Conservation (phyloP, 108 stramenopile genomes). For the Asterionellopsis glacialis region DNA sequence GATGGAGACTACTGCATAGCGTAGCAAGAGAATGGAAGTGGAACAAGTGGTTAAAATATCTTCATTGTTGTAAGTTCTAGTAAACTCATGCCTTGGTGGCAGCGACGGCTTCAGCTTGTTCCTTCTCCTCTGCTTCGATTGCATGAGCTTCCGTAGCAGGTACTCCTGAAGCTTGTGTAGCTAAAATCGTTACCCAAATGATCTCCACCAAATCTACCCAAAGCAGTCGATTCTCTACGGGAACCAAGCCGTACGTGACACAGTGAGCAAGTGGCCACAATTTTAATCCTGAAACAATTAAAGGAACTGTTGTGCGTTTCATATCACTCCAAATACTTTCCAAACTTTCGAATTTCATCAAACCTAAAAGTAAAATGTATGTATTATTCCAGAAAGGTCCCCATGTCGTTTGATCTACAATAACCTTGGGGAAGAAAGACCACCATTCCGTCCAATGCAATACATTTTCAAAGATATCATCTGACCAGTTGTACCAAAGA, state of each 20-base stretch:
- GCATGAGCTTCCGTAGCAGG: no score
- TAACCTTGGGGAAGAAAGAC: slow-evolving; percentile 58
- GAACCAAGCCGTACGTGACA: slow-evolving; percentile 74
- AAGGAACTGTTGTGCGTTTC: slow-evolving; percentile 66
- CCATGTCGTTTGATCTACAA: slow-evolving; percentile 51
- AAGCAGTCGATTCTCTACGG: slow-evolving; percentile 71
- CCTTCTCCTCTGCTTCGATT: no score
- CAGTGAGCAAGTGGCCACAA: slow-evolving; percentile 83
- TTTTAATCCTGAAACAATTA: slow-evolving; percentile 68
- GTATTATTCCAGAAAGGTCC: slow-evolving; percentile 56
- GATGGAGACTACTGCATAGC: no score
- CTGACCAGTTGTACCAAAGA: slow-evolving; percentile 63
- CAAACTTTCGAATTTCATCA: slow-evolving; percentile 41
- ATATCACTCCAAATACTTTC: slow-evolving; percentile 58
- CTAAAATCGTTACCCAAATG: slow-evolving; percentile 86
- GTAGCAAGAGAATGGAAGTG: no score
- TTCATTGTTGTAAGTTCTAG: no score
- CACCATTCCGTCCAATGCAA: slow-evolving; percentile 55
- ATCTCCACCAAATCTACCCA: slow-evolving; percentile 90
- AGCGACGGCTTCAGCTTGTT: no score
- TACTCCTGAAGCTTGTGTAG: slow-evolving; percentile 35
- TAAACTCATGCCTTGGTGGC: no score
- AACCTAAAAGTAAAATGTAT: slow-evolving; percentile 58
- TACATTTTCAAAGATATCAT: slow-evolving; percentile 53
- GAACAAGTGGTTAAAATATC: no score